Evolutionary conservation across 257 asterid genomes (phyloP), one percentile per base, ranked within the genome.

Genomic region (Rubia yunnanensis): DNA sequence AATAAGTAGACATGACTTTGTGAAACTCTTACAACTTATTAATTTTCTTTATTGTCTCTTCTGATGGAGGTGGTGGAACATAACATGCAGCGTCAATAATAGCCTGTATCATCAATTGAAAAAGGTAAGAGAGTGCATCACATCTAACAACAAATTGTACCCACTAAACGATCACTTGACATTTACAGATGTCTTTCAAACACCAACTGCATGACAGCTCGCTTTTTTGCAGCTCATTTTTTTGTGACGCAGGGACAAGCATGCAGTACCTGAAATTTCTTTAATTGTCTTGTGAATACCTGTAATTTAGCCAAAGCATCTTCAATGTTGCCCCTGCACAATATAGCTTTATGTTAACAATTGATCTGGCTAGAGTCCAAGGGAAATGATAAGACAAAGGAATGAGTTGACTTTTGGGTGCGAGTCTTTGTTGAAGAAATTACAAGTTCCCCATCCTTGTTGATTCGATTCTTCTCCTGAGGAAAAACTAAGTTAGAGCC

Each of bases 1-100:
- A 48, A 46, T 48, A 70, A 22, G 23, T 34, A 35, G 23, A 30
- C 18, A 17, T 49, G 18, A 48, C 41, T 27, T 14, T 52, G 49
- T 8, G 60, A 62, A 81, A 60, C 44, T 58, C 97, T 88, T 86
- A 94, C 99, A 94, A 66, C 74, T 81, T 78, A 18, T 70, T 56
- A 28, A 94, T 86, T 84, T 77, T 86, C 77, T 80, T 85, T 65
- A 80, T 78, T 3, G 85, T 84, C 83, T 88, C 96, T 78, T 78
- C 80, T 46, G 99, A 83, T 73, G 96, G 99, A 76, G 96, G 92
- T 26, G 85, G 88, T 7, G 99, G 96, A 30, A 85, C 96, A 66
- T 94, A 94, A 2, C 96, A 86, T 65, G 99, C 99, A 71, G 84
- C 95, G 68, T 94, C 96, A 57, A 94, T 86, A 72, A 94, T 94